These are phyloP conservation scores for Colletotrichum shisoi DNA, from an alignment of 2,329 filamentous ascomycete genomes.

Conservation along the genomic window DNA sequence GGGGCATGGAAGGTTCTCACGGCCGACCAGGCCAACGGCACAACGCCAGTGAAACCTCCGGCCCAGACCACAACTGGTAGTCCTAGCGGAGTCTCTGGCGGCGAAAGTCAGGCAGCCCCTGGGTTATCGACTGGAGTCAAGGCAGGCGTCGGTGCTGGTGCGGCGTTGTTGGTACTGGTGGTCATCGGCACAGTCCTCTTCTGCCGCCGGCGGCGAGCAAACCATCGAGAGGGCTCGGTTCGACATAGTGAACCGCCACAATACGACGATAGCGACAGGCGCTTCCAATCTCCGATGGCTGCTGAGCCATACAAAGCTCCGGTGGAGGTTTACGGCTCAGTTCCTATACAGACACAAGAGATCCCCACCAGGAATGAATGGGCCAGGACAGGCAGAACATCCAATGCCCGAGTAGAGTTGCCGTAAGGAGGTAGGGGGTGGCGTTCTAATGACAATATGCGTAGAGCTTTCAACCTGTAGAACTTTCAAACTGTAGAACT, in stretches of 20 bases:
- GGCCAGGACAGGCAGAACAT: background rate
- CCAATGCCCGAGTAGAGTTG: background rate
- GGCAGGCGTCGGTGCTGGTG: conserved; percentile 49
- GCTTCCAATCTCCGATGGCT: background rate
- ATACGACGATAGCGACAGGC: background rate
- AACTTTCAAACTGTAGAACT: too few species aligned
- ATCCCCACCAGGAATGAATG: background rate
- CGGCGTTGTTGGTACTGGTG: conserved; percentile 41
- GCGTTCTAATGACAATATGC: too few species aligned
- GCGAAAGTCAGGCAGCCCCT: conserved; percentile 24
- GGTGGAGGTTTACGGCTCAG: conserved; percentile 6
- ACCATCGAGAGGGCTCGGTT: too few species aligned
- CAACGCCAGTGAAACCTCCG: background rate
- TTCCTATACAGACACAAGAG: background rate
- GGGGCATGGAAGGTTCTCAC: conserved; percentile 45
- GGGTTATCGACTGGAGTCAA: conserved; percentile 46
- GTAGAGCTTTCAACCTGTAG: too few species aligned
- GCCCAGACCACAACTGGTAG: background rate
- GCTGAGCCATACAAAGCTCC: background rate
- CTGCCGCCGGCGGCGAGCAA: conserved; percentile 35
- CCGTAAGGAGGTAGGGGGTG: background rate
- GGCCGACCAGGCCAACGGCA: conserved; percentile 38
- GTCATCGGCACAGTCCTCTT: conserved; percentile 43
- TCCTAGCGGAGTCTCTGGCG: background rate
- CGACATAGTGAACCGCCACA: background rate